These are phyloP conservation scores for Dysphania ambrosioides DNA, from an alignment of 148 eudicot genomes.

Conservation along the genomic window DNA sequence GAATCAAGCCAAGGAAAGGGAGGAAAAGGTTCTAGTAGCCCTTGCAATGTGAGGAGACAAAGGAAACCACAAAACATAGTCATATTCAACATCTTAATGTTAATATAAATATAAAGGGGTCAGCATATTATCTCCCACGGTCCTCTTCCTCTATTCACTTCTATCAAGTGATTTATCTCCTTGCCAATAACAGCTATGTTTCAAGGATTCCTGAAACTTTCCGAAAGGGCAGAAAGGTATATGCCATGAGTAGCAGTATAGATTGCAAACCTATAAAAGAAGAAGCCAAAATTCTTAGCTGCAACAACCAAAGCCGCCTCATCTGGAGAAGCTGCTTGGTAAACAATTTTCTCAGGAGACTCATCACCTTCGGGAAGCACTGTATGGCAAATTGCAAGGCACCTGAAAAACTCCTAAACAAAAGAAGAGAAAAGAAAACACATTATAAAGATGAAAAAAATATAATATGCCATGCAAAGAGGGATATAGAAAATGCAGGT, in stretches of 20 bases:
- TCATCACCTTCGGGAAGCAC: conserved; percentile 99
- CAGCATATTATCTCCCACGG: too few species aligned
- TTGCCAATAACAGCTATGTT: too few species aligned
- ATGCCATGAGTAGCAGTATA: background rate
- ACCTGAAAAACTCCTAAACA: conserved; percentile 90
- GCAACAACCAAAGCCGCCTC: conserved; percentile 95
- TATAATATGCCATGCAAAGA: background rate
- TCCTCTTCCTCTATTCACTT: too few species aligned
- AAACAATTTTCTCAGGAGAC: conserved; percentile 75
- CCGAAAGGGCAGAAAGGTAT: too few species aligned
- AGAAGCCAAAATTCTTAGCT: conserved; percentile 98
- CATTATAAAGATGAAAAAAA: background rate
- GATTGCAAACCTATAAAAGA: conserved; percentile 70
- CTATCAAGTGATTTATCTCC: too few species aligned
- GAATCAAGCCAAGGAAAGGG: background rate
- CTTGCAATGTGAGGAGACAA: too few species aligned
- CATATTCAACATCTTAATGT: too few species aligned
- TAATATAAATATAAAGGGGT: too few species aligned
- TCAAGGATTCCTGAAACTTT: too few species aligned
- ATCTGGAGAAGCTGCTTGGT: conserved; percentile 99
- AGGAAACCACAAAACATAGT: too few species aligned
- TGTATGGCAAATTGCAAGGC: conserved; percentile 97
- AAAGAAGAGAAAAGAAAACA: background rate
- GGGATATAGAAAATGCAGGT: background rate
- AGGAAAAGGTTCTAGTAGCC: background rate